phyloP scores from a whole-genome alignment of 2,329 filamentous ascomycete genomes.

The Nothophaeocryptopus gaeumannii region DNA sequence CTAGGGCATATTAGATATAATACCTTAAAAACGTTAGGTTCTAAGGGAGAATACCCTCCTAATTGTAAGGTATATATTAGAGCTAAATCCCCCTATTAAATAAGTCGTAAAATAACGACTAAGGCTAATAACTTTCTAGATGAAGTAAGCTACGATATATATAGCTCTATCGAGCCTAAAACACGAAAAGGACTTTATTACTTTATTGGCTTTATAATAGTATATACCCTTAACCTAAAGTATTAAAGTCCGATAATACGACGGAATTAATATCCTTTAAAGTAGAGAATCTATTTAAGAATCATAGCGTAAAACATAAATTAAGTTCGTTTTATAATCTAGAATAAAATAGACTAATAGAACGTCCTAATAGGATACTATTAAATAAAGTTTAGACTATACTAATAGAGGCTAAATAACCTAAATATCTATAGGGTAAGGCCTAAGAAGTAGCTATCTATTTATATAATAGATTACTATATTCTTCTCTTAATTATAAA shows the following conservation, averaged over 20 bases:
- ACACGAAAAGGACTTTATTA: constrained; percentile 2
- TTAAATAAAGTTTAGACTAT: neutral
- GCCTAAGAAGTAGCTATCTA: neutral
- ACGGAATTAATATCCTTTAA: constrained; percentile 7
- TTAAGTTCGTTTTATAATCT: neutral
- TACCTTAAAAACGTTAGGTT: constrained; percentile 4
- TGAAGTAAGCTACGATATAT: constrained; percentile 12
- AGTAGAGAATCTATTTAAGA: constrained; percentile 3
- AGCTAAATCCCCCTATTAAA: constrained; percentile 4
- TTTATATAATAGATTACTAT: neutral
- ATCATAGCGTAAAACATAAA: constrained; percentile 2
- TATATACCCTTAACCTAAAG: constrained; percentile 7
- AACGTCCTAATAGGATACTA: constrained; percentile 6
- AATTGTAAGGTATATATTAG: constrained; percentile 5
- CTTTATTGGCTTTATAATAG: constrained; percentile 12
- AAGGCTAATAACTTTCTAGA: constrained; percentile 9
- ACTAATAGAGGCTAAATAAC: neutral
- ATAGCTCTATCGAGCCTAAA: constrained; percentile 9
- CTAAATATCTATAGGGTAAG: neutral
- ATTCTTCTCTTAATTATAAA: neutral
- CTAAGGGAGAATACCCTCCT: neutral
- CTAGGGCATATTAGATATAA: constrained; percentile 6
- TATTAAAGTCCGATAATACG: constrained; percentile 11
- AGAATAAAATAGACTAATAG: constrained; percentile 10
- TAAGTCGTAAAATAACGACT: constrained; percentile 1